Conservation (phyloP, 2,329 filamentous ascomycete genomes). For the Xylariales sp. region DNA sequence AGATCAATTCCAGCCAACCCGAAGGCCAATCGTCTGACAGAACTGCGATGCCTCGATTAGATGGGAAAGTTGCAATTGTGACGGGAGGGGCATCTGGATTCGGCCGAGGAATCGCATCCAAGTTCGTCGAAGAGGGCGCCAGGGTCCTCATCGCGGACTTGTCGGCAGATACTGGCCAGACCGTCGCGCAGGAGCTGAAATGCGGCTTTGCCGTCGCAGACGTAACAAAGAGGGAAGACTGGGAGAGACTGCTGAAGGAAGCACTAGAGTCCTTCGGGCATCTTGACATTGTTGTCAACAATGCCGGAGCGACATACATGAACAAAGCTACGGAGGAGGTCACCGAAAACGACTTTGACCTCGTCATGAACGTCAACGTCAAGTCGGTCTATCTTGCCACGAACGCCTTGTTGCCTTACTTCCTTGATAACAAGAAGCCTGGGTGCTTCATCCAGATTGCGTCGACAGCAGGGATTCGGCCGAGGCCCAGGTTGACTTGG, state of each 20-base stretch:
- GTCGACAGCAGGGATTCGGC: slow-evolving; percentile 57
- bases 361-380: slow-evolving; percentile 64
- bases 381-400: slow-evolving; percentile 61
- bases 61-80: slow-evolving; percentile 38
- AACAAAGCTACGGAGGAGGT: slow-evolving; percentile 62
- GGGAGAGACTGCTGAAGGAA: slow-evolving; percentile 43
- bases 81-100: slow-evolving; percentile 59
- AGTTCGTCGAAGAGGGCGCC: slow-evolving; percentile 55
- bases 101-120: slow-evolving; percentile 55
- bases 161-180: slow-evolving; percentile 45
- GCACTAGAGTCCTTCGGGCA: slow-evolving; percentile 42
- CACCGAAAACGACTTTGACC: slow-evolving; percentile 61
- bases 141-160: slow-evolving; percentile 60
- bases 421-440: slow-evolving; percentile 50
- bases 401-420: slow-evolving; percentile 54
- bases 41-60: slow-evolving; percentile 32
- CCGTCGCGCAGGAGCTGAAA: slow-evolving; percentile 40
- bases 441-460: slow-evolving; percentile 63
- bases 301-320: slow-evolving; percentile 53
- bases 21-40: no score
- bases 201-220: slow-evolving; percentile 40
- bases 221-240: slow-evolving; percentile 48
- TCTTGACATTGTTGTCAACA: slow-evolving; percentile 57
- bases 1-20: no score
- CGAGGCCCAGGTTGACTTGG: slow-evolving; percentile 61